Evolutionary conservation across 2,329 filamentous ascomycete species (phyloP).

Genomic region (Trichothecium roseum): DNA sequence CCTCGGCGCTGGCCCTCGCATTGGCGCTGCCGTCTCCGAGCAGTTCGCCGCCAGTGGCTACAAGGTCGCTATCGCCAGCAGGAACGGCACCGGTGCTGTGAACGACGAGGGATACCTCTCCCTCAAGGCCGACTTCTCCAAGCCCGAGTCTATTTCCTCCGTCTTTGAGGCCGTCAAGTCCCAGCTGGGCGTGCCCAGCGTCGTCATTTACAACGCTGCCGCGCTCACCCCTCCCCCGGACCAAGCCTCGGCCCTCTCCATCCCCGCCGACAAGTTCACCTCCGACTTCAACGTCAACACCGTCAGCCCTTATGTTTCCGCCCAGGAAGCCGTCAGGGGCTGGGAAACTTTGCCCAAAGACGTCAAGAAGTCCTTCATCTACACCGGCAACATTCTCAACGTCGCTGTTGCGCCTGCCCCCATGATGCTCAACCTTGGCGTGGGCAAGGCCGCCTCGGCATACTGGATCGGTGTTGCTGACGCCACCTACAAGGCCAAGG

Average conservation of each 20-base stretch:
- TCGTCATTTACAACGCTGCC: constrained; percentile 32
- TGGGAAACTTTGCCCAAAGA: constrained; percentile 21
- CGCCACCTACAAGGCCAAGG: constrained; percentile 1
- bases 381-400: not conserved
- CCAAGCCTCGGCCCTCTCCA: constrained; percentile 18
- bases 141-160: constrained; percentile 2
- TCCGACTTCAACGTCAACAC: constrained; percentile 25
- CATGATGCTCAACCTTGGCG: constrained; percentile 6
- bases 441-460: constrained; percentile 2
- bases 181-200: constrained; percentile 21
- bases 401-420: not conserved
- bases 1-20: constrained; percentile 3
- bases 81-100: not conserved
- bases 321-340: constrained; percentile 24
- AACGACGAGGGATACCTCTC: not conserved
- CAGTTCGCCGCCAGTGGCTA: constrained; percentile 3
- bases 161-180: constrained; percentile 22
- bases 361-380: constrained; percentile 12
- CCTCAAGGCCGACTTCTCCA: constrained; percentile 10
- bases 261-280: constrained; percentile 17
- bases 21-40: constrained; percentile 1
- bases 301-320: constrained; percentile 25
- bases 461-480: not conserved
- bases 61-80: constrained; percentile 2
- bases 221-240: constrained; percentile 20